phyloP scores from a whole-genome alignment of 2,329 filamentous ascomycete species.

The Ophiosphaerella narmari region DNA sequence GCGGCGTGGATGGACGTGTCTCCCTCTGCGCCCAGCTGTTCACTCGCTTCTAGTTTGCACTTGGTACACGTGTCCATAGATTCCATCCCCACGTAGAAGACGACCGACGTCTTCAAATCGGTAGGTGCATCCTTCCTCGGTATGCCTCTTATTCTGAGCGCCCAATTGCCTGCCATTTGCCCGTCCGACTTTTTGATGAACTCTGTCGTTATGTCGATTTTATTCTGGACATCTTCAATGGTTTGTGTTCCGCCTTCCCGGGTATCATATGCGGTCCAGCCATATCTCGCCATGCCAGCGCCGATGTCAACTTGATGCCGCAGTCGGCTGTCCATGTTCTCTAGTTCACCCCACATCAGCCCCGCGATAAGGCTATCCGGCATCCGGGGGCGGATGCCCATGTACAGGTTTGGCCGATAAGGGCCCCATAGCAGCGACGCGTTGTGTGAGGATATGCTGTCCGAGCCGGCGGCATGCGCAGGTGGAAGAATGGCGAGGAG shows the following conservation, averaged over 20 bases:
- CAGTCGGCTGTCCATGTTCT: constrained; percentile 77
- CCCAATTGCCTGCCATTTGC: constrained; percentile 87
- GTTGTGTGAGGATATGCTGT: constrained; percentile 55
- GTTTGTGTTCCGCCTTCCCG: constrained; percentile 82
- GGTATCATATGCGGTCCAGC: constrained; percentile 95
- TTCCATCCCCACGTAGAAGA: constrained; percentile 83
- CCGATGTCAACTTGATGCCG: constrained; percentile 93
- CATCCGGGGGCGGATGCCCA: constrained; percentile 80
- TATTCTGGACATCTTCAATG: constrained; percentile 84
- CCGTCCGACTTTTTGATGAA: constrained; percentile 91
- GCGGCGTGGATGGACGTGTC: constrained; percentile 64
- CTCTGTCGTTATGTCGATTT: constrained; percentile 83
- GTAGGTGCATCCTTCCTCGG: constrained; percentile 68
- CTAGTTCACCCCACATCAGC: constrained; percentile 85
- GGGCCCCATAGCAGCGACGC: constrained; percentile 92
- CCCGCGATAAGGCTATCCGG: constrained; percentile 80
- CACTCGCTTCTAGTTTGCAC: constrained; percentile 59
- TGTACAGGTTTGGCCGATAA: constrained; percentile 91
- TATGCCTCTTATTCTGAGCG: constrained; percentile 77
- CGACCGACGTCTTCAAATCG: constrained; percentile 73
- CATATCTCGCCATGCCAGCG: constrained; percentile 90
- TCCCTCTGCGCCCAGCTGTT: constrained; percentile 51
- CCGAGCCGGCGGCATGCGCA: constrained; percentile 10
- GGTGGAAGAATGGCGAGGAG: constrained; percentile 18
- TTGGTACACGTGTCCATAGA: constrained; percentile 60